Base-by-base conservation (phyloP, 2,329 filamentous ascomycete species). In the Epichloe festucae region DNA sequence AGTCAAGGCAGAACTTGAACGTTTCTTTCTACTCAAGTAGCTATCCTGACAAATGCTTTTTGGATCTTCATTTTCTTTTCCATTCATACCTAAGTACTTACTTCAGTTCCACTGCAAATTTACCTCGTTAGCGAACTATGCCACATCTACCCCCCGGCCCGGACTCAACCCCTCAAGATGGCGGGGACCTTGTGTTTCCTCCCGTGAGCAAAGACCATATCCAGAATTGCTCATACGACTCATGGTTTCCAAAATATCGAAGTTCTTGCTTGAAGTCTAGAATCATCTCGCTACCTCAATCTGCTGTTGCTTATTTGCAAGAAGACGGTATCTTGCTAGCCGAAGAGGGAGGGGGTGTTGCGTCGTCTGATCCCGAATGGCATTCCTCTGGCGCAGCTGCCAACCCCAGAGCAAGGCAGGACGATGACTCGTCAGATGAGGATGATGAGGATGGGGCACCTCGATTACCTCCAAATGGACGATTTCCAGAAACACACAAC, bases 241-340 rank as follows among this genome's bases (percentile, higher is more conserved):
- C 77, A 54, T 98, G 93, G 93, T 88, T 95, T 62, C 81, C 86
- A 46, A 84, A 79, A 76, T 95, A 94, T 65, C 84, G 87, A 54
- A 73, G 80, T 7, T 77, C 87, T 46, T 89, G 89, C 36, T 86
- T 95, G 43, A 93, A 91, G 71, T 89, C 91, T 2, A 81, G 87
- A 34, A 82, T 95, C 41, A 84, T 98, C 49, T 83, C 87, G 1
- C 76, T 98, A 5, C 78, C 85, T 0, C 66, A 76, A 3, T 75
- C 81, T 3, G 95, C 97, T 64, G 70, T 97, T 48, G 75, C 84
- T 49, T 98, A 97, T 67, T 82, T 98, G 27, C 86, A 85, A 54
- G 86, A 89, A 62, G 93, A 98, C 63, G 90, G 93, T 58, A 97
- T 98, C 60, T 74, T 96, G 48, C 77, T 98, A 5, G 89, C 87